These are phyloP conservation scores for Chloranthus sessilifolius DNA, from an alignment of 164 flowering plant species.

Conservation along the genomic window DNA sequence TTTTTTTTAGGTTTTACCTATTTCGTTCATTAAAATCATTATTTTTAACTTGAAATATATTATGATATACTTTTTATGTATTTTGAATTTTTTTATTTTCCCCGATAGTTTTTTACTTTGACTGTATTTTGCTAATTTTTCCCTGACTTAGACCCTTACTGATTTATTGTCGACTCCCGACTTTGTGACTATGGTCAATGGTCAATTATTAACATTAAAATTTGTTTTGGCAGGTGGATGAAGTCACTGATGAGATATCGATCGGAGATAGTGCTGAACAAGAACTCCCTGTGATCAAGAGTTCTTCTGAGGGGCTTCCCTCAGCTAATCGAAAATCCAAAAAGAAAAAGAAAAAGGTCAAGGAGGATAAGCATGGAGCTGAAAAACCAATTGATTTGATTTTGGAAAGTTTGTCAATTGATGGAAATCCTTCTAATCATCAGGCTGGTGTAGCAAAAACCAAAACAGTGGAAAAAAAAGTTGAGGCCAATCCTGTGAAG, in stretches of 20 bases:
- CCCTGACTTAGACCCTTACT: too few species aligned
- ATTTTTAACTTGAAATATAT: too few species aligned
- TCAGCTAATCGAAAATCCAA: constrained; percentile 46
- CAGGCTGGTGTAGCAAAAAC: constrained; percentile 17
- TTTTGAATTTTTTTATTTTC: too few species aligned
- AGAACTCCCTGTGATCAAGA: constrained; percentile 17
- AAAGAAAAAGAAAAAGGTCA: constrained; percentile 65
- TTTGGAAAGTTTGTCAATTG: constrained; percentile 41
- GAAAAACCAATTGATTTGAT: constrained; percentile 32
- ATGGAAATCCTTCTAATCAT: constrained; percentile 22
- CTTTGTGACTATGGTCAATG: too few species aligned
- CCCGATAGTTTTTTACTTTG: too few species aligned
- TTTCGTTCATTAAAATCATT: too few species aligned
- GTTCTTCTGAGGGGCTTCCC: constrained; percentile 13
- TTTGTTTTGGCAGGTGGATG: constrained; percentile 39
- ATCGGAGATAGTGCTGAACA: constrained; percentile 14
- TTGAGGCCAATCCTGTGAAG: constrained; percentile 15
- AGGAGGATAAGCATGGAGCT: constrained; percentile 26
- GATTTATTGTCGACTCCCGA: too few species aligned
- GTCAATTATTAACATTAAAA: too few species aligned
- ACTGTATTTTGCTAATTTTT: too few species aligned
- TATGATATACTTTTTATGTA: too few species aligned
- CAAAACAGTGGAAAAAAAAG: constrained; percentile 20
- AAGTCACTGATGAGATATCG: constrained; percentile 19
- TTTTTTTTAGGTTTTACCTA: too few species aligned